These are phyloP conservation scores for Eutrema salsugineum DNA, from an alignment of 441 rosid species.

Conservation along the genomic window DNA sequence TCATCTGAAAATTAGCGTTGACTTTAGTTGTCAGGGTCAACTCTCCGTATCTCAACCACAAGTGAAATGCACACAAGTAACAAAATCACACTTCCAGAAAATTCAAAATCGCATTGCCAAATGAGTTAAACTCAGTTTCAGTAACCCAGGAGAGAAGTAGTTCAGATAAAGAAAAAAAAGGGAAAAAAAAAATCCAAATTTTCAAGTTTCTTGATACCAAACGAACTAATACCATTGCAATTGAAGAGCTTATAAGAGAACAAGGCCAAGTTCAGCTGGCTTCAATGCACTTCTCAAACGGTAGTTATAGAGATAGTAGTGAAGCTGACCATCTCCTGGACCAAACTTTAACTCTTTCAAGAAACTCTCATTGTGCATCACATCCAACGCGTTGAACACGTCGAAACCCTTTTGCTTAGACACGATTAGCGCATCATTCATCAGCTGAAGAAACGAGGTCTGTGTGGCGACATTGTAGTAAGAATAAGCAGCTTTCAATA, in stretches of 20 bases:
- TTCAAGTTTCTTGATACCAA: conserved; percentile 12
- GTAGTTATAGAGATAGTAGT: conserved; percentile 85
- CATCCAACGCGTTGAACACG: conserved; percentile 88
- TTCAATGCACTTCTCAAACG: conserved; percentile 52
- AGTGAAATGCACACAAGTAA: neutral
- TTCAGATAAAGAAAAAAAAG: neutral
- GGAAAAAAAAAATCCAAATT: neutral
- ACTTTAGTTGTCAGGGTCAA: neutral
- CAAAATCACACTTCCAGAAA: neutral
- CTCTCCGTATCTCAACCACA: neutral
- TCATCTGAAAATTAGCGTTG: neutral
- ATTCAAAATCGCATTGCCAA: conserved; percentile 25
- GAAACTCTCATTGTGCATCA: conserved; percentile 84
- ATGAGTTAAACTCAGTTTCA: conserved; percentile 25
- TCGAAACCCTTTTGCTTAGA: conserved; percentile 85
- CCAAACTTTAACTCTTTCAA: conserved; percentile 91
- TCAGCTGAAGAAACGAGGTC: conserved; percentile 86
- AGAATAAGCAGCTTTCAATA: conserved; percentile 93
- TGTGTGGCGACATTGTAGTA: conserved; percentile 78
- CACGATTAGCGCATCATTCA: conserved; percentile 81
- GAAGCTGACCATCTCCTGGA: conserved; percentile 97
- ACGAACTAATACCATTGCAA: conserved; percentile 17
- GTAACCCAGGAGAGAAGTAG: conserved; percentile 1
- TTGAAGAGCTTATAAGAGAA: conserved; percentile 55
- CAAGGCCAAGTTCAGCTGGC: conserved; percentile 84